Base-by-base conservation (phyloP, 805 yeast genomes). In the Yamadazyma nakazawae region DNA sequence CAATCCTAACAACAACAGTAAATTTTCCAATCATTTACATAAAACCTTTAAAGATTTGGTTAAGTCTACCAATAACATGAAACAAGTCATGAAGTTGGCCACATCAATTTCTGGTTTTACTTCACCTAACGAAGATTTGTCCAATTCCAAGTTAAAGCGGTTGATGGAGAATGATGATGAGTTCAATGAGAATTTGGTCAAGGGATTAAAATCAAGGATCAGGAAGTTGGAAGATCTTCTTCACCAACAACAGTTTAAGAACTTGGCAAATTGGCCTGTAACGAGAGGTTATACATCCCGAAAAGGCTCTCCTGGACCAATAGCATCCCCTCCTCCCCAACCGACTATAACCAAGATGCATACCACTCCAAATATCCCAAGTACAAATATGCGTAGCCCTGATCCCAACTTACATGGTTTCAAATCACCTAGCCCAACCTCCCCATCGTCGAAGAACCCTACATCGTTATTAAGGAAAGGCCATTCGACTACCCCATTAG, bases 151-250 rank as follows among this genome's bases (percentile, higher is more conserved):
- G 32, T 31, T 47, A 14, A 54, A 52, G 30, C 48, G 45, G 21
- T 37, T 47, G 3, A 47, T 43, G 5, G 56, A 47, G 24, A 58
- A 51, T n/a, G 64, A 58, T 32, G 54, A 45, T 3, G 80, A 74
- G 14, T 52, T 54, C 28, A 72, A 71, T 48, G 53, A 68, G 37
- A 67, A 60, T 37, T 57, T 76, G 11, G 67, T 85, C 10, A 74
- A 74, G 52, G 88, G 87, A 0, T 84, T 89, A 52, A 84, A 84
- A 60, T 64, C 79, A 10, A 70, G 96, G 44, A 87, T 92, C 35
- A 80, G 79, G 51, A 85, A 85, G 54, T 73, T 92, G 43, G 97
- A 90, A 55, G 84, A 80, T 45, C 64, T 89, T 34, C 66, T 90
- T 13, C 94, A 89, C 59, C 88, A 86, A 51, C 85, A 81, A 45